Conservation (phyloP, 306 rosid species). For the Canavalia gladiata region DNA sequence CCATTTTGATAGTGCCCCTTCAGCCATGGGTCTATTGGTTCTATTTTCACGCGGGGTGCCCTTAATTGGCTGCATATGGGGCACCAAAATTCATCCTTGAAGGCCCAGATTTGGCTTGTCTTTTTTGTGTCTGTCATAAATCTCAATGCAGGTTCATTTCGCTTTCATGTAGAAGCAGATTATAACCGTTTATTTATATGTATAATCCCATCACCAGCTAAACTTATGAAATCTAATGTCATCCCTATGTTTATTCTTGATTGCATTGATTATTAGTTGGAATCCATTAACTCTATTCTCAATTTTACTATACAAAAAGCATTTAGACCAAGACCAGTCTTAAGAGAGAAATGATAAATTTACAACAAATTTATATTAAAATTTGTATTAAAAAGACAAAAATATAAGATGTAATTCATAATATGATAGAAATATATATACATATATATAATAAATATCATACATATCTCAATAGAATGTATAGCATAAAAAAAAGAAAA, state of each 20-base stretch:
- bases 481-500: too few relatives aligned
- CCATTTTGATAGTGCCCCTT: slow-evolving; percentile 49
- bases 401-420: too few relatives aligned
- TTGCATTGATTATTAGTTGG: background rate
- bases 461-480: too few relatives aligned
- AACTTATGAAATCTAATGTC: background rate
- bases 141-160: background rate
- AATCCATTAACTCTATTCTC: background rate
- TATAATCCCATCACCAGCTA: background rate
- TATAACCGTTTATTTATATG: background rate
- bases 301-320: background rate
- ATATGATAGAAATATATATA: too few relatives aligned
- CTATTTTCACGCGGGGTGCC: background rate
- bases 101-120: background rate
- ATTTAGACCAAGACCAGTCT: background rate
- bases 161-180: background rate
- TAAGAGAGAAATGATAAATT: too few relatives aligned
- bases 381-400: too few relatives aligned
- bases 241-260: background rate
- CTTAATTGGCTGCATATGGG: background rate
- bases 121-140: background rate
- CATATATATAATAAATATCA: too few relatives aligned
- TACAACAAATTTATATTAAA: too few relatives aligned
- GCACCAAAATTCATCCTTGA: background rate
- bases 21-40: slow-evolving; percentile 17